Evolutionary conservation across 2,329 filamentous ascomycete genomes (phyloP).

Genomic region (Sporothrix curviconia): DNA sequence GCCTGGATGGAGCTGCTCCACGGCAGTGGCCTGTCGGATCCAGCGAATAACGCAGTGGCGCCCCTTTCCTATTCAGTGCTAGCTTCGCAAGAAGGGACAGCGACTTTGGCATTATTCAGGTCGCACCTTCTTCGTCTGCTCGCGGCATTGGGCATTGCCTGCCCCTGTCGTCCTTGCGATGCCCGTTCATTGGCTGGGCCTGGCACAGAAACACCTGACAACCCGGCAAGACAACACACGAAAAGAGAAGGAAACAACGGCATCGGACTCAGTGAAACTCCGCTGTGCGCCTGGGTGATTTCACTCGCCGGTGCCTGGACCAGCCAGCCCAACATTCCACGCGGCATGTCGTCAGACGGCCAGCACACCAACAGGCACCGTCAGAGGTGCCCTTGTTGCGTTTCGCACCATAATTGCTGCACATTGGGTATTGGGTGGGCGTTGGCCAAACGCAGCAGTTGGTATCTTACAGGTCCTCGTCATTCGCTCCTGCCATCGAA

Average conservation of each 20-base stretch:
- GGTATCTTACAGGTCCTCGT: background rate
- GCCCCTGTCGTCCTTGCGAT: background rate
- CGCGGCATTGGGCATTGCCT: background rate
- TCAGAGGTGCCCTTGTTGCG: no score
- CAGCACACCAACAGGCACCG: background rate
- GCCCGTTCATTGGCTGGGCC: background rate
- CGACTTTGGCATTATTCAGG: background rate
- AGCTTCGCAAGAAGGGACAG: background rate
- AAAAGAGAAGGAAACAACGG: background rate
- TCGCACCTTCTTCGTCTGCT: constrained; percentile 3
- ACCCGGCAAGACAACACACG: background rate
- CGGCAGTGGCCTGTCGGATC: background rate
- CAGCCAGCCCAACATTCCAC: background rate
- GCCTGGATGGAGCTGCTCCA: background rate
- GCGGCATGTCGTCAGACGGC: constrained; percentile 14
- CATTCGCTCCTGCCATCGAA: background rate
- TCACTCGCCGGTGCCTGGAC: background rate
- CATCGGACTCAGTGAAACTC: background rate
- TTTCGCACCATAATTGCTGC: no score
- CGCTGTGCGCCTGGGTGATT: background rate
- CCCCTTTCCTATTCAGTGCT: background rate
- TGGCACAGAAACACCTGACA: background rate
- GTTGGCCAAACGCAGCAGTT: background rate
- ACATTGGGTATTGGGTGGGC: background rate
- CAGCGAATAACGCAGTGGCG: background rate